Conservation (phyloP, 768 basidiomycete genomes). For the Melanogaster broomeanus region DNA sequence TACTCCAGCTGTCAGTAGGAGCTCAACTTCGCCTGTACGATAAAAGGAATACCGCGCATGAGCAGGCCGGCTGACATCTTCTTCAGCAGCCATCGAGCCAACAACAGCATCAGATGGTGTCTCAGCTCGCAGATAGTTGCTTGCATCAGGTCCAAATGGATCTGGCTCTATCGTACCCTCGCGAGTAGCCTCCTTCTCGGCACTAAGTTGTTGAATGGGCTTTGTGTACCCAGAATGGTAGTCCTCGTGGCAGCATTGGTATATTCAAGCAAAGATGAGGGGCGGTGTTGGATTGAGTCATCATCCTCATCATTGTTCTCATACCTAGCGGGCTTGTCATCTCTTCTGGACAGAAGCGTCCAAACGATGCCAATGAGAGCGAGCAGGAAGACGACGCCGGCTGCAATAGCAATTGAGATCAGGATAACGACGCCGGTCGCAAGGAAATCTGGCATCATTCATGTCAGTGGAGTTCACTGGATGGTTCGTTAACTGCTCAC, state of each 20-base stretch:
- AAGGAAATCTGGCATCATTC: slow-evolving; percentile 64
- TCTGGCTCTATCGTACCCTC: slow-evolving; percentile 42
- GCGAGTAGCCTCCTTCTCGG: slow-evolving; percentile 53
- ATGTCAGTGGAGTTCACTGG: neutral
- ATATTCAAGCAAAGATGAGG: slow-evolving; percentile 86
- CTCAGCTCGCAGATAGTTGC: slow-evolving; percentile 77
- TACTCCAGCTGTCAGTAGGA: slow-evolving; percentile 65
- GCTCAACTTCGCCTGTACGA: slow-evolving; percentile 75
- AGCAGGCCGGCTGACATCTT: slow-evolving; percentile 68
- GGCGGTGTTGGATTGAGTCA: slow-evolving; percentile 74
- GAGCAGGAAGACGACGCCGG: slow-evolving; percentile 88
- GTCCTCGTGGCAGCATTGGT: slow-evolving; percentile 88
- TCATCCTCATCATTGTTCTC: slow-evolving; percentile 76
- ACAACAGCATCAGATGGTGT: slow-evolving; percentile 76
- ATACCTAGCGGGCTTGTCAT: slow-evolving; percentile 67
- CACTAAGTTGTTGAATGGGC: slow-evolving; percentile 36
- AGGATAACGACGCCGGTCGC: slow-evolving; percentile 93
- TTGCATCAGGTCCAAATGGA: slow-evolving; percentile 72
- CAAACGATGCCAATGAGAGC: slow-evolving; percentile 85
- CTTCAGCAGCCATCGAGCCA: slow-evolving; percentile 59
- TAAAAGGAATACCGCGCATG: slow-evolving; percentile 86
- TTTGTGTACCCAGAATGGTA: slow-evolving; percentile 66
- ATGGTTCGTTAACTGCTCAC: slow-evolving; percentile 46
- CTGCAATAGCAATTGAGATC: slow-evolving; percentile 95
- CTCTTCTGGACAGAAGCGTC: slow-evolving; percentile 83